Evolutionary conservation across 1,139 yeast genomes (phyloP).

Genomic region (Fermentozyma sake): DNA sequence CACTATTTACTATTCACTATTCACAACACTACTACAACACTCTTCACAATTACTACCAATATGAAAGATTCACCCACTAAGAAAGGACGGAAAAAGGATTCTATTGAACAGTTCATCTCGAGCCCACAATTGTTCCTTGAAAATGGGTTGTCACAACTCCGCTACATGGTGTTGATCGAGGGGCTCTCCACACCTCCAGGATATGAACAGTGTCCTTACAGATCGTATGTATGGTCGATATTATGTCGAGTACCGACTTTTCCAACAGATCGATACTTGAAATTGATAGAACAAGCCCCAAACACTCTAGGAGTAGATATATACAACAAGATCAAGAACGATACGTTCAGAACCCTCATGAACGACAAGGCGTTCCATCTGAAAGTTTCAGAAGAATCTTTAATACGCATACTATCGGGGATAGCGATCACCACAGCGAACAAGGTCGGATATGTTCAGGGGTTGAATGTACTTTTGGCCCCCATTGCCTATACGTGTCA

Average conservation of each 20-base stretch:
- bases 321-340: conserved; percentile 74
- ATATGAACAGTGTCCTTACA: conserved; percentile 56
- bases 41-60: too few relatives aligned
- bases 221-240: conserved; percentile 81
- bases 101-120: conserved; percentile 60
- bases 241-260: conserved; percentile 61
- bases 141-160: conserved; percentile 70
- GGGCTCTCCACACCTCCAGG: conserved; percentile 58
- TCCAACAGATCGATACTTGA: conserved; percentile 49
- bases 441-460: conserved; percentile 71
- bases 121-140: conserved; percentile 60
- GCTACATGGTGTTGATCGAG: conserved; percentile 75
- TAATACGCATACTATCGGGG: conserved; percentile 69
- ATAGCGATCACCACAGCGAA: conserved; percentile 50
- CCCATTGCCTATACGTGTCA: conserved; percentile 72
- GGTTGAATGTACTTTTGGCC: conserved; percentile 83
- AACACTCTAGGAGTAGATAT: conserved; percentile 38
- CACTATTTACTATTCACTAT: too few relatives aligned
- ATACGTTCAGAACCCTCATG: conserved; percentile 81
- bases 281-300: conserved; percentile 55
- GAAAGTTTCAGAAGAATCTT: conserved; percentile 63
- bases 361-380: conserved; percentile 65
- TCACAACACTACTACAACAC: too few relatives aligned
- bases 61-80: too few relatives aligned
- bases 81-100: conserved; percentile 54